Conservation (phyloP, 306 rosid genomes). For the Glycine latifolia region DNA sequence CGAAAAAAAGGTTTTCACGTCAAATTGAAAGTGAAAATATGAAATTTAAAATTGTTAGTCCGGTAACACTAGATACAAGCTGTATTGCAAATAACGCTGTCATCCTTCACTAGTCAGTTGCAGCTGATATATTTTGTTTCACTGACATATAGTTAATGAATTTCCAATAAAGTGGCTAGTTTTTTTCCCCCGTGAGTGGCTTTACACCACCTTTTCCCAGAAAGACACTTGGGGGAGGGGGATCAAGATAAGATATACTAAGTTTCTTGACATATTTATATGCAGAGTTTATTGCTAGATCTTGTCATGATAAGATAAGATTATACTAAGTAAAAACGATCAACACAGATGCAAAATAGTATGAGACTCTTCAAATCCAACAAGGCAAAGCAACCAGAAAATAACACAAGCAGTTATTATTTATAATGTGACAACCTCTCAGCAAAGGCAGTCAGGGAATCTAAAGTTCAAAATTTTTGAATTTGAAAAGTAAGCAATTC, state of each 20-base stretch:
- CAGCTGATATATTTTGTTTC: slow-evolving; percentile 20
- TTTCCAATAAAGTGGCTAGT: slow-evolving; percentile 9
- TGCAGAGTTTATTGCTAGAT: not conserved
- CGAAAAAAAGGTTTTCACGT: not conserved
- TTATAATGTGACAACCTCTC: too few species aligned
- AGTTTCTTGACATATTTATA: not conserved
- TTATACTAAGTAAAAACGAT: not conserved
- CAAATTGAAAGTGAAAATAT: slow-evolving; percentile 13
- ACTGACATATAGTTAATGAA: not conserved
- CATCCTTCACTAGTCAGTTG: slow-evolving; percentile 5
- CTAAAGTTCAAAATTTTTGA: too few species aligned
- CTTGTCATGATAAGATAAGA: not conserved
- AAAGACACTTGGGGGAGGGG: not conserved
- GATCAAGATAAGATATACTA: not conserved
- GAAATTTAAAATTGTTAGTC: slow-evolving; percentile 15
- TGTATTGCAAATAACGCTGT: not conserved
- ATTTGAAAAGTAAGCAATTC: too few species aligned
- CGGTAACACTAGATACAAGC: not conserved
- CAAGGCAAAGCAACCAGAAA: slow-evolving; percentile 11
- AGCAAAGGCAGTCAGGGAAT: too few species aligned
- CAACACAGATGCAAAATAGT: not conserved
- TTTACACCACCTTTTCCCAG: slow-evolving; percentile 10
- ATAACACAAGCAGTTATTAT: slow-evolving; percentile 11
- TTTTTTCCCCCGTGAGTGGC: not conserved
- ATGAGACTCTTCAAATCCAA: slow-evolving; percentile 35